Evolutionary conservation across 2,329 filamentous ascomycete genomes (phyloP), one percentile per base, ranked within the genome.

Genomic region (Mycosphaerella sp.): DNA sequence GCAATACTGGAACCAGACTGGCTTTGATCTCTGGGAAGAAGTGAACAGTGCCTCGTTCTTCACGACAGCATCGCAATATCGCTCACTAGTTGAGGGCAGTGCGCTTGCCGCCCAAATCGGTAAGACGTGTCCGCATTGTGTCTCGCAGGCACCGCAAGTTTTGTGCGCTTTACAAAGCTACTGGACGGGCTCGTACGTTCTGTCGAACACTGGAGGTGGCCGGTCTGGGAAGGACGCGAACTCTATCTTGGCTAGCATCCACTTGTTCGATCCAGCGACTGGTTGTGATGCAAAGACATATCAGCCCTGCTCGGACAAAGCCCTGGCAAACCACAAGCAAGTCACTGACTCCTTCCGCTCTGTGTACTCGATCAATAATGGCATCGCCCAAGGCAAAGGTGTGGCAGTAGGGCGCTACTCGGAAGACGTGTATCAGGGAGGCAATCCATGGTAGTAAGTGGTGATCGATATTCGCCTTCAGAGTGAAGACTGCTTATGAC

Each of bases 21-120:
- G 75, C 4, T 93, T 82, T 62, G 88, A 94, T 66, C 76, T 94
- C 2, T 93, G 88, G 88, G 88, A 93, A 66, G 88, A 93, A 66
- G 80, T 90, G 12, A 73, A 75, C 18, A 85, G 86, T 36, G 83
- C 80, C 17, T 89, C 86, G 0, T 93, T 90, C 73, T 94, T 91
- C 69, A 93, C 87, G 1, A 71, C 82, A 28, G 79, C 81, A 2
- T 77, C 79, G 36, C 81, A 86, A 54, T 82, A 91, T 65, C 80
- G 87, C 59, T 77, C 82, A 61, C 64, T 77, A 55, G 68, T 75
- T 1, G 81, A 87, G 69, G 87, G 88, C 5, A 79, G 75, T 49
- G 73, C 75, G 2, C 75, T 93, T 13, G 86, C 87, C 3, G 68
- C 69, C n/a, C 71, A 74, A 16, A 74, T 91, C 5, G 81, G 82